Percentiles rank a stretch among this genome's conserved stretches.
Conservation (phyloP, 805 yeast species). For the Ogataea henricii region DNA sequence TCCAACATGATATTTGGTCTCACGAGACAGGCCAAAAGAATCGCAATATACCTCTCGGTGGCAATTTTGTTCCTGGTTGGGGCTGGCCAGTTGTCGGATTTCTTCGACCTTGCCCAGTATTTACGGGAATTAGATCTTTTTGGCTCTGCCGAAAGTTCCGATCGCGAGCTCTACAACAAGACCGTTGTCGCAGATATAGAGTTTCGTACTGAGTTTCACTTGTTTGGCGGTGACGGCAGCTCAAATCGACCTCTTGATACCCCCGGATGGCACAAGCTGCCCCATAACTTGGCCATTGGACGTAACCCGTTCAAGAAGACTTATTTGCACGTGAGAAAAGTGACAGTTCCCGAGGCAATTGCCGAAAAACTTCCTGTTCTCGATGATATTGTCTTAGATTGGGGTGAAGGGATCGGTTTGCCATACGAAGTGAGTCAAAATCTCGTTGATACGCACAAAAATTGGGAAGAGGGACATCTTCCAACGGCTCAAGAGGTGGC, state of each 20-base stretch:
- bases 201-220: conserved; percentile 12
- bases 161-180: background rate
- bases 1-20: too few relatives aligned
- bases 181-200: conserved; percentile 21
- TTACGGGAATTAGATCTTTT: background rate
- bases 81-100: background rate
- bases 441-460: background rate
- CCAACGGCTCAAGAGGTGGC: background rate
- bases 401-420: conserved; percentile 1
- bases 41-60: conserved; percentile 7
- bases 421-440: background rate
- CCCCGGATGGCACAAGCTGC: conserved; percentile 20
- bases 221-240: conserved; percentile 8
- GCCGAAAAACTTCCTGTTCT: conserved; percentile 18
- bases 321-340: conserved; percentile 17
- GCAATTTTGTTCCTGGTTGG: background rate
- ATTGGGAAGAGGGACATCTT: background rate
- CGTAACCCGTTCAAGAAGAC: conserved; percentile 12
- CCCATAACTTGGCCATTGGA: conserved; percentile 22
- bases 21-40: background rate
- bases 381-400: conserved; percentile 4
- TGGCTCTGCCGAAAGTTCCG: background rate
- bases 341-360: conserved; percentile 5
- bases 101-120: background rate
- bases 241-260: background rate